Evolutionary conservation across 1,284 basidiomycete species (phyloP).

Genomic region (Earliella scabrosa): DNA sequence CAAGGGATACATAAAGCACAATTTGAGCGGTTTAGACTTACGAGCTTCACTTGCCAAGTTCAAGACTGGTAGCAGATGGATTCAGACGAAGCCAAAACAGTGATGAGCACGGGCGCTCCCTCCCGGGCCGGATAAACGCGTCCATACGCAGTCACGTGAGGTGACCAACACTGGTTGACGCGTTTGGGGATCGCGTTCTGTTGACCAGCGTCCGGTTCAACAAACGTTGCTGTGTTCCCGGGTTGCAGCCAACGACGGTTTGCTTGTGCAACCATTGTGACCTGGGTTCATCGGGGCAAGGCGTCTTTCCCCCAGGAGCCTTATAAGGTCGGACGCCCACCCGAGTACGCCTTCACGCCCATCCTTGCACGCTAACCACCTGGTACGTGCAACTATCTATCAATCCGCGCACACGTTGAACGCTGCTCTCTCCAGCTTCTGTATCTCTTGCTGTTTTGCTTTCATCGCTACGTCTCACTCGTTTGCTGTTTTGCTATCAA

Average conservation of each 20-base stretch:
- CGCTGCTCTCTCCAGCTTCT: neutral
- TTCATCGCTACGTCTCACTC: neutral
- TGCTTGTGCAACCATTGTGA: neutral
- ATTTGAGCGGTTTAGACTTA: too few species aligned
- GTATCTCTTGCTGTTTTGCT: neutral
- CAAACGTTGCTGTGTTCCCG: neutral
- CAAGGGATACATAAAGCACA: too few species aligned
- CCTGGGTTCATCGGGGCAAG: neutral
- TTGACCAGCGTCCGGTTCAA: neutral
- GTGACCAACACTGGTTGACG: neutral
- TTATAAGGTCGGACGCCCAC: conserved; percentile 4
- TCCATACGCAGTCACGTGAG: neutral
- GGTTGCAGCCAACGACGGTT: neutral
- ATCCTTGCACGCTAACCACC: neutral
- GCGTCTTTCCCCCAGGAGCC: conserved; percentile 2
- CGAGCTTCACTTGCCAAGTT: too few species aligned
- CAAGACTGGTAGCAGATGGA: too few species aligned
- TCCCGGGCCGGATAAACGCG: neutral
- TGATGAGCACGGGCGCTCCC: too few species aligned
- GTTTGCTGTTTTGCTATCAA: neutral
- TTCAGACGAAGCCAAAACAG: too few species aligned
- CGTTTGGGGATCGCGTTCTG: neutral
- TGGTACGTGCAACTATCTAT: conserved; percentile 1
- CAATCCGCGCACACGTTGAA: neutral
- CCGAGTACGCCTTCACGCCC: conserved; percentile 1